Percentiles rank a stretch among this genome's conserved stretches.
phyloP scores from a whole-genome alignment of 495 filamentous ascomycete species.

The Alectoria sarmentosa region DNA sequence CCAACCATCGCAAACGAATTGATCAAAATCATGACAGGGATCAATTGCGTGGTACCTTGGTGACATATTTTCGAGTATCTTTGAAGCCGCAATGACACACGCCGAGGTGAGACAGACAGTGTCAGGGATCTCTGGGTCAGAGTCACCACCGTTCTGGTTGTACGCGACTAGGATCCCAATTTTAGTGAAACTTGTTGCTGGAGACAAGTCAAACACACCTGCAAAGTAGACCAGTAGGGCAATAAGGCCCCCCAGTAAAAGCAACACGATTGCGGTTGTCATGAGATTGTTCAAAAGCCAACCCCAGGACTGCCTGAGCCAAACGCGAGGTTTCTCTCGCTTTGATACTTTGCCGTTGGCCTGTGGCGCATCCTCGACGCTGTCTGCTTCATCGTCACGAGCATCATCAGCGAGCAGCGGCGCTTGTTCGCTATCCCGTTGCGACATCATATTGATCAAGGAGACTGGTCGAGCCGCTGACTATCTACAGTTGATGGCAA shows the following conservation, averaged over 20 bases:
- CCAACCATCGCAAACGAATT: constrained; percentile 65
- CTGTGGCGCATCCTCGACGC: constrained; percentile 11
- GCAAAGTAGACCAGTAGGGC: constrained; percentile 23
- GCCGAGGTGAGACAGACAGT: constrained; percentile 49
- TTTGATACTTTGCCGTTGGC: constrained; percentile 7
- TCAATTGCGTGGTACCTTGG: constrained; percentile 57
- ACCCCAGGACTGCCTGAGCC: constrained; percentile 14
- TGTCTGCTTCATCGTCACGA: constrained; percentile 10
- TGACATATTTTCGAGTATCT: constrained; percentile 59
- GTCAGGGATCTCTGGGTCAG: neutral
- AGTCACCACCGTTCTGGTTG: constrained; percentile 11
- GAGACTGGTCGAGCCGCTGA: neutral
- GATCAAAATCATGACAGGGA: constrained; percentile 63
- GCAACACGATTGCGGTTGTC: constrained; percentile 17
- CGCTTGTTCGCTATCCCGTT: constrained; percentile 19
- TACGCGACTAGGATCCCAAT: constrained; percentile 1
- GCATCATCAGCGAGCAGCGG: constrained; percentile 25
- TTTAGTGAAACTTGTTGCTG: neutral
- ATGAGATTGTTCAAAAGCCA: constrained; percentile 22
- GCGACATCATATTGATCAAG: neutral
- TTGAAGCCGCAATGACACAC: constrained; percentile 62
- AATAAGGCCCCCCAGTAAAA: constrained; percentile 26
- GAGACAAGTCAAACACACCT: constrained; percentile 4
- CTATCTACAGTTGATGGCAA: neutral
- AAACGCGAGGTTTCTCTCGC: constrained; percentile 5